These are phyloP conservation scores for Jackrogersella multiformis DNA, from an alignment of 495 filamentous ascomycete species.

Conservation along the genomic window DNA sequence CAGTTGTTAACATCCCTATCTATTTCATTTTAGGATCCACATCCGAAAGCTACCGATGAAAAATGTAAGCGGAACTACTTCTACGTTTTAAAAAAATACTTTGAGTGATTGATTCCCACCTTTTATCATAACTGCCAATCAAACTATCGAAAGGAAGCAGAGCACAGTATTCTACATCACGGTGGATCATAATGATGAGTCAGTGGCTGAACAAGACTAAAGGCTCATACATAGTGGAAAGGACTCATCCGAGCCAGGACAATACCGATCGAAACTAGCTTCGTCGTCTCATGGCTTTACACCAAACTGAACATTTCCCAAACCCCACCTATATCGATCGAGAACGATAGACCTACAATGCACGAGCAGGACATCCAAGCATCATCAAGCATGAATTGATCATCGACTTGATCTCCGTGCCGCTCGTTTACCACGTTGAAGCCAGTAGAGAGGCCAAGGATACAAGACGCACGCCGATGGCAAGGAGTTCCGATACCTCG, in stretches of 20 bases:
- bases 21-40: not conserved
- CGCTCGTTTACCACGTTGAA: not conserved
- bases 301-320: not conserved
- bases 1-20: not conserved
- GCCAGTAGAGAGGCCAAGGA: conserved; percentile 5
- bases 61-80: not conserved
- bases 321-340: not conserved
- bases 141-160: not conserved
- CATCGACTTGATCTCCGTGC: not conserved
- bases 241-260: not conserved
- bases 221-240: not conserved
- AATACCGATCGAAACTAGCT: not conserved
- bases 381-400: not conserved
- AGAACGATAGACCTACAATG: not conserved
- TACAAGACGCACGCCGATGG: conserved; percentile 5
- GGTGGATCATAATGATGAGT: not conserved
- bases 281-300: not conserved
- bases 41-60: not conserved
- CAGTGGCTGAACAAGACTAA: not conserved
- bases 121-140: not conserved
- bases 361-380: not conserved
- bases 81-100: not conserved
- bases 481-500: conserved; percentile 7
- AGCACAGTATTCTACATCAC: not conserved
- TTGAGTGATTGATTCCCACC: not conserved